Base-by-base conservation (phyloP, 352 stramenopile species). In the Paralagenidium karlingii region DNA sequence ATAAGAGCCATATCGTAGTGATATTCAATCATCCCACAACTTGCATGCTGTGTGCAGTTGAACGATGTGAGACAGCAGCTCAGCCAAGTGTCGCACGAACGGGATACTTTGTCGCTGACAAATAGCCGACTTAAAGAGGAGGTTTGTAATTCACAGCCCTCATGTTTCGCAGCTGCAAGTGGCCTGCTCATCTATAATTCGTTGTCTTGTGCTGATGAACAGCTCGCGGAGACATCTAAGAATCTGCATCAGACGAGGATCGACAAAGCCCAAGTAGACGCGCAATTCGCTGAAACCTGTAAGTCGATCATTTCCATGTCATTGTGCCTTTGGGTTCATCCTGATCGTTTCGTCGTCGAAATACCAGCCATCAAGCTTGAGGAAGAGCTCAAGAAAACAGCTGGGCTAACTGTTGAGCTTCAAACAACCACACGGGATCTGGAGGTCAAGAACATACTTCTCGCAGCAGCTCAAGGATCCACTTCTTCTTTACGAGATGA, bases 101-200 rank as follows among this genome's bases (percentile, higher is more conserved):
- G 69, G 30, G 65, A 84, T 34, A 79, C 82, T 24, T 81, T 80
- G 20, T 82, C 65, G n/a, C 69, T 68, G 5, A 78, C 68, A 0
- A 83, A 84, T 38, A 80, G 80, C 43, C 64, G 81, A 42, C 43
- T 82, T 8, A 84, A 81, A n/a, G 69, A 87, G 38, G 68, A 82
- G 34, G n/a, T n/a, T n/a, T n/a, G n/a, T n/a, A n/a, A n/a, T n/a
- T n/a, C n/a, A n/a, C n/a, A n/a, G n/a, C n/a, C n/a, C n/a, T n/a
- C n/a, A n/a, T n/a, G n/a, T n/a, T n/a, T n/a, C n/a, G n/a, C n/a
- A n/a, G n/a, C n/a, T n/a, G n/a, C n/a, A n/a, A n/a, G n/a, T n/a
- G n/a, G n/a, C n/a, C n/a, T n/a, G n/a, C n/a, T n/a, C n/a, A n/a
- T n/a, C n/a, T n/a, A n/a, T n/a, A n/a, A n/a, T n/a, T n/a, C n/a